Base-by-base conservation (phyloP, 2,329 filamentous ascomycete species). In the Nemania serpens region DNA sequence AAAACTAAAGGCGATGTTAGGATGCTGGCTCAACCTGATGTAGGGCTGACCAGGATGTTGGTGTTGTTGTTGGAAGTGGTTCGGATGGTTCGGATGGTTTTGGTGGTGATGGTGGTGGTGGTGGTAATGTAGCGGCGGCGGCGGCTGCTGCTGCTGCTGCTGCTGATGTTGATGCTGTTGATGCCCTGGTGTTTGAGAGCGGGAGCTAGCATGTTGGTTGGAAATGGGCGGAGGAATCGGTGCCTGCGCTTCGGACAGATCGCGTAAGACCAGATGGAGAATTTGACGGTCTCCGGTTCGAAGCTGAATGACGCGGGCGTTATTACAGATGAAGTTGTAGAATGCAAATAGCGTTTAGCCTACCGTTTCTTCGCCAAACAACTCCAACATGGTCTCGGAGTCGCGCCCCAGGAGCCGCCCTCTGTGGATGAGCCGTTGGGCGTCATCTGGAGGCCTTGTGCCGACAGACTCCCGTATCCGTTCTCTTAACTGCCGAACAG, bases 341-440 rank as follows among this genome's bases (percentile, higher is more conserved):
- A 13, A 12, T 17, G n/a, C n/a, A 48, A 42, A 37, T 20, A 13
- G 20, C 5, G 50, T 29, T 18, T 41, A 37, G 69, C 80, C 66
- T 76, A 86, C 84, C 55, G 77, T 74, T 61, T 85, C 81, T 58
- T 79, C 75, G 2, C 85, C 84, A 69, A 88, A 84, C 2, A 88
- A 74, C 39, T 85, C 80, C 22, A 79, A 69, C 74, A 89, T 76
- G 15, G 81, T 86, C 59, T 86, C 83, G 11, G 75, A 74, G 39
- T 87, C 84, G 51, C 80, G 80, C 33, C 77, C 71, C 49, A 88
- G 74, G 48, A 86, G 77, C 37, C 84, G 81, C 1, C 86, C 86
- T 43, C 82, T 78, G 68, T 88, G 81, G 39, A 89, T 88, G 60
- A 89, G 74, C 43, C 86, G 79, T 70, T 88, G 84, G 36, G 81